Conservation (phyloP, 768 basidiomycete species). For the Postia placenta region DNA sequence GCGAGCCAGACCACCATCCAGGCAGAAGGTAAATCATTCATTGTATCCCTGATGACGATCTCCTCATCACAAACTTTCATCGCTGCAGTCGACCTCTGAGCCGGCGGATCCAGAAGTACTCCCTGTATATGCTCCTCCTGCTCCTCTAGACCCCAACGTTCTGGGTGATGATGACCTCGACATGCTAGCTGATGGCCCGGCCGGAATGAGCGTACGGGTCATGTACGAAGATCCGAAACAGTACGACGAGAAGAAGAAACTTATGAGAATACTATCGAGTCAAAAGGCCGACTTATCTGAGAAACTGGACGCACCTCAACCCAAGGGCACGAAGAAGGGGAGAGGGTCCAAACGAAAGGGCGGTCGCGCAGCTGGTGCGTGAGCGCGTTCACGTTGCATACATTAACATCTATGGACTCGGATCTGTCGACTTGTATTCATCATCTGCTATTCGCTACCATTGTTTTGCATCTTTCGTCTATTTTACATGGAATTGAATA, state of each 20-base stretch:
- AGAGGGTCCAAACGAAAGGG: background rate
- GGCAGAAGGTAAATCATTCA: slow-evolving; percentile 28
- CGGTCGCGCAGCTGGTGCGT: background rate
- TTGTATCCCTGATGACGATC: background rate
- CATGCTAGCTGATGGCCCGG: background rate
- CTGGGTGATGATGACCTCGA: background rate
- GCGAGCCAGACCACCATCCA: slow-evolving; percentile 30
- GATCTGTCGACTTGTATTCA: too few species aligned
- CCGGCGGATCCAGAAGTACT: background rate
- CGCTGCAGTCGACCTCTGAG: background rate
- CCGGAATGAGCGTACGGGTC: slow-evolving; percentile 42
- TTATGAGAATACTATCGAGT: slow-evolving; percentile 49
- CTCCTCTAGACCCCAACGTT: background rate
- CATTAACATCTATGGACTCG: background rate
- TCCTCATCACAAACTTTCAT: background rate
- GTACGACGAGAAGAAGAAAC: slow-evolving; percentile 46
- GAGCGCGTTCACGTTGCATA: background rate
- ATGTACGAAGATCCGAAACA: slow-evolving; percentile 66
- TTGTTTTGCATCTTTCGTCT: too few species aligned
- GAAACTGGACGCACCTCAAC: slow-evolving; percentile 2
- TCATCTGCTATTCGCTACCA: too few species aligned
- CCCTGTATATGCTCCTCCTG: background rate
- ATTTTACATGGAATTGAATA: too few species aligned
- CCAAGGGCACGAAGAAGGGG: background rate
- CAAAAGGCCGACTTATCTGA: slow-evolving; percentile 12